phyloP scores from a whole-genome alignment of 176 grass and related monocot species.

The Otatea glauca region DNA sequence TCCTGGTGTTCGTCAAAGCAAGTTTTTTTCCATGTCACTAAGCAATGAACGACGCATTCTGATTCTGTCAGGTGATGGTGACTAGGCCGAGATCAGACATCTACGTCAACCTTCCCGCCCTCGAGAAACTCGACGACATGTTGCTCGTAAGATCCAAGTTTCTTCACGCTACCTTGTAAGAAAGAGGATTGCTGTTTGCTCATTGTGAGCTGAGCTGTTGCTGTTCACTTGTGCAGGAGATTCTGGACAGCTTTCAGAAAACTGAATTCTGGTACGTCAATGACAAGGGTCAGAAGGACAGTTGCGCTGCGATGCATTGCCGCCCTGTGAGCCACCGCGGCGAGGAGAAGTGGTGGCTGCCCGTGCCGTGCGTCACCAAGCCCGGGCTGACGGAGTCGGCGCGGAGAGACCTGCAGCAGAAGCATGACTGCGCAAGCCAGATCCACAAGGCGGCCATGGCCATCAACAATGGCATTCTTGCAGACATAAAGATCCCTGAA shows the following conservation, averaged over 20 bases:
- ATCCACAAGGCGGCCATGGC: conserved; percentile 94
- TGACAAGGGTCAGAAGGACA: conserved; percentile 51
- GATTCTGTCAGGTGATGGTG: conserved; percentile 64
- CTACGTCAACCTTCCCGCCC: conserved; percentile 83
- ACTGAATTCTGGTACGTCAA: conserved; percentile 92
- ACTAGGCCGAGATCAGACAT: conserved; percentile 76
- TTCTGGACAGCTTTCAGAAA: conserved; percentile 79
- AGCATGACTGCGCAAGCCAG: conserved; percentile 78
- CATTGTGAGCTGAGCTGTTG: neutral
- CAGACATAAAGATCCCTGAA: conserved; percentile 71
- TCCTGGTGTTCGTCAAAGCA: neutral
- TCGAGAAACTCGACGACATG: conserved; percentile 92
- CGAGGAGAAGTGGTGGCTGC: conserved; percentile 88
- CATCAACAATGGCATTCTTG: conserved; percentile 74
- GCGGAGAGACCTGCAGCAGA: conserved; percentile 67
- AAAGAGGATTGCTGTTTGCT: neutral
- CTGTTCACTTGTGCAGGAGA: conserved; percentile 52
- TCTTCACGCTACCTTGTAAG: neutral
- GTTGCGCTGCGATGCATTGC: conserved; percentile 46
- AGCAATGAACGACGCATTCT: neutral
- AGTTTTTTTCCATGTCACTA: conserved; percentile 1
- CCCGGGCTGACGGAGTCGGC: conserved; percentile 66
- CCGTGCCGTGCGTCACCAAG: conserved; percentile 72
- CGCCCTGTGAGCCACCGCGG: conserved; percentile 50
- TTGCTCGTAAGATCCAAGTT: conserved; percentile 60